Evolutionary conservation across 208 protist species (phyloP), one percentile per base, ranked within the genome.

Genomic region (Trypanosoma lewisi): DNA sequence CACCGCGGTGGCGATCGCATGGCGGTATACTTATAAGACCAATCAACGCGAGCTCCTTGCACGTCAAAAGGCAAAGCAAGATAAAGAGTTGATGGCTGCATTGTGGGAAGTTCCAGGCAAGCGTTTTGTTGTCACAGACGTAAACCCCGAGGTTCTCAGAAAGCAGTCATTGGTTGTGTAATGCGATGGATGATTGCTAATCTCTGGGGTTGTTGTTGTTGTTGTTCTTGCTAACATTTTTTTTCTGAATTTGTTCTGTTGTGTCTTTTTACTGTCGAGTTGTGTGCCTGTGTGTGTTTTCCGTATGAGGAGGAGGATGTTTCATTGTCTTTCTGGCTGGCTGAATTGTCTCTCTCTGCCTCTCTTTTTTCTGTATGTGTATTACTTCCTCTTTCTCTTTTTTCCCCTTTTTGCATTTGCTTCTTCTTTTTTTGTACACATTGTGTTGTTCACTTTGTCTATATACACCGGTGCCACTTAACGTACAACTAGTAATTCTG

Each of bases 1-100:
- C 23, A 53, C 54, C 37, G 62, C 63, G 1, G 45, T 82, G 4
- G 37, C 78, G 2, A 33, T 74, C 7, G 68, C 62, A 0, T 93
- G 86, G 83, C 45, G 78, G 2, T 44, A 67, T 6, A 67, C 88
- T 31, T 93, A 90, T 63, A 61, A 68, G 23, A 70, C 71, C 14
- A 93, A 93, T 67, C 80, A 89, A 21, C 51, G 60, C 0, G 81
- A 89, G 39, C 67, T 89, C 31, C 16, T 70, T 16, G 0, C 73
- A 14, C 77, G 74, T 0, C 69, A 75, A 11, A 63, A 70, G 0
- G 17, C 63, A n/a, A 63, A 77, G 12, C 54, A 67, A 33, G 66
- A 86, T 2, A 70, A 75, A 30, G 54, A 48, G 48, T 53, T 88
- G 2, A n/a, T 67, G 9, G 64, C 67, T 8, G 61, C 79, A 0